phyloP scores from a whole-genome alignment of 495 filamentous ascomycete genomes.

The Hyaloscypha finlandica region DNA sequence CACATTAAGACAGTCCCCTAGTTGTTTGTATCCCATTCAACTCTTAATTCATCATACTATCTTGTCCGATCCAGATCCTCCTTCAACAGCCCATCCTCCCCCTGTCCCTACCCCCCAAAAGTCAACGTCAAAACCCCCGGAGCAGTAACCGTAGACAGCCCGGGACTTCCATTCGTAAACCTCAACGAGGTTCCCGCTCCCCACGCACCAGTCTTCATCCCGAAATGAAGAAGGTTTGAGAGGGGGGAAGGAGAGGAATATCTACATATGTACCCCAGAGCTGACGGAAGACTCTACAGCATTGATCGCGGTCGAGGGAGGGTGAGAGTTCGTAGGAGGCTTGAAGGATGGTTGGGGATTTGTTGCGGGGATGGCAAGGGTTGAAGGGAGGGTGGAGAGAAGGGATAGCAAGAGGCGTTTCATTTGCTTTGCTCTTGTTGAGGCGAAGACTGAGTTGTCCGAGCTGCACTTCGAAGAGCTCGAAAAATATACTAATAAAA shows the following conservation, averaged over 20 bases:
- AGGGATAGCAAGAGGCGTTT: neutral
- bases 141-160: neutral
- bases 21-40: too few species aligned
- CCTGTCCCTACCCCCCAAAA: too few species aligned
- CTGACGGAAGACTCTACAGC: neutral
- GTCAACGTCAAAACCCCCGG: neutral
- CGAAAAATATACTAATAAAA: neutral
- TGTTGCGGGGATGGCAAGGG: neutral
- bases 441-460: neutral
- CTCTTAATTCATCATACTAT: too few species aligned
- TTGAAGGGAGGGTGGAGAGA: neutral
- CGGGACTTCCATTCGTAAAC: neutral
- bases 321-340: neutral
- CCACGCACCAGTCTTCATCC: neutral
- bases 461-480: neutral
- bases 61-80: too few species aligned
- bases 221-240: neutral
- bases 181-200: neutral
- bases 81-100: too few species aligned
- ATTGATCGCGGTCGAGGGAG: neutral
- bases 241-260: neutral
- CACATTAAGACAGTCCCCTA: too few species aligned
- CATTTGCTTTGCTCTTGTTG: neutral
- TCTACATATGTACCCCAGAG: neutral
- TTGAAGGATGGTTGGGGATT: neutral